These are phyloP conservation scores for Globisporangium splendens DNA, from an alignment of 352 stramenopile species.

Conservation along the genomic window DNA sequence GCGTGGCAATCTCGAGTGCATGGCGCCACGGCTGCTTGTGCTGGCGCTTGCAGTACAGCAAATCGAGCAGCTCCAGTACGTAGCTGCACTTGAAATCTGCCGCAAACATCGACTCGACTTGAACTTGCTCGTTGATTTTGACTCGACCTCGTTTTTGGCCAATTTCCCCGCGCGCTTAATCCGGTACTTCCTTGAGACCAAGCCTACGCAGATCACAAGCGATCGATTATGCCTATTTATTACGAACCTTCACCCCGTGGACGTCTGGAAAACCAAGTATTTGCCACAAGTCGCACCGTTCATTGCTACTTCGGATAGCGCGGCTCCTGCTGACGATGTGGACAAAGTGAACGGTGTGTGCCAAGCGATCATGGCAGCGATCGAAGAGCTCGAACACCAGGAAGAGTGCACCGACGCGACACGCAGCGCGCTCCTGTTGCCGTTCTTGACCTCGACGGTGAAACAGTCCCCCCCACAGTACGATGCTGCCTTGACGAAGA, in stretches of 20 bases:
- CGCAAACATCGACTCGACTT: slow-evolving; percentile 78
- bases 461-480: slow-evolving; percentile 65
- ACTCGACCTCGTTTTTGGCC: slow-evolving; percentile 37
- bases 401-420: slow-evolving; percentile 12
- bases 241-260: slow-evolving; percentile 63
- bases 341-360: slow-evolving; percentile 63
- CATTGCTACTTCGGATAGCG: neutral
- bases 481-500: slow-evolving; percentile 29
- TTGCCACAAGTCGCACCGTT: slow-evolving; percentile 32
- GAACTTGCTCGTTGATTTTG: slow-evolving; percentile 72
- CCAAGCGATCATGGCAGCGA: slow-evolving; percentile 32
- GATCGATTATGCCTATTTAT: slow-evolving; percentile 73
- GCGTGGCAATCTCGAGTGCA: slow-evolving; percentile 72
- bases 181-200: slow-evolving; percentile 23
- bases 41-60: slow-evolving; percentile 41
- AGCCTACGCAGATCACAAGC: slow-evolving; percentile 34
- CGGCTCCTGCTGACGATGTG: neutral
- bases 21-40: slow-evolving; percentile 57
- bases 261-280: slow-evolving; percentile 78
- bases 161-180: slow-evolving; percentile 29
- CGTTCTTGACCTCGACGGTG: slow-evolving; percentile 58
- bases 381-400: slow-evolving; percentile 26
- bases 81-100: slow-evolving; percentile 55
- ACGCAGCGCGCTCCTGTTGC: slow-evolving; percentile 42
- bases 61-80: slow-evolving; percentile 37